phyloP scores from a whole-genome alignment of 805 yeast genomes.

The Candida succiphila region DNA sequence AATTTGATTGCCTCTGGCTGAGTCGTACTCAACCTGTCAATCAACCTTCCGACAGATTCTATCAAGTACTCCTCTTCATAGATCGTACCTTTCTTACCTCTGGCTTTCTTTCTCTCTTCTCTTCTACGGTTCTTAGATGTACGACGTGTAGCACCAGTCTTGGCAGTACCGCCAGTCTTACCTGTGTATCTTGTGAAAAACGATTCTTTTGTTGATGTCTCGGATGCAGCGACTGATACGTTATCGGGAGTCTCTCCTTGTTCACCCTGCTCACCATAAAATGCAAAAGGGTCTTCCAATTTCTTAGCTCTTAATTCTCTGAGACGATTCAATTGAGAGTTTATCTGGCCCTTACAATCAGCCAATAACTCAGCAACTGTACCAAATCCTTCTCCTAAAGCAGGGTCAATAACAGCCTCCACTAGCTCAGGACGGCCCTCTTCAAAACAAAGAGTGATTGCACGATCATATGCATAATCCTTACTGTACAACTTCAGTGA shows the following conservation, averaged over 20 bases:
- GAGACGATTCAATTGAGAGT: constrained; percentile 73
- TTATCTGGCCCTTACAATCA: constrained; percentile 83
- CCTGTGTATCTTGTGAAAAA: constrained; percentile 95
- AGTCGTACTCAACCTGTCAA: constrained; percentile 72
- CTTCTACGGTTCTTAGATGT: constrained; percentile 89
- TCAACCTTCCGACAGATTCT: constrained; percentile 76
- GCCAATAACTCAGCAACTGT: constrained; percentile 78
- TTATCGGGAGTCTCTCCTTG: constrained; percentile 79
- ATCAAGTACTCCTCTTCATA: constrained; percentile 95
- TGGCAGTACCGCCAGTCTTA: constrained; percentile 90
- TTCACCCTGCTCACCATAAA: constrained; percentile 58
- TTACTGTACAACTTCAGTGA: constrained; percentile 66
- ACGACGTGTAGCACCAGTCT: constrained; percentile 89
- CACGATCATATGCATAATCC: constrained; percentile 65
- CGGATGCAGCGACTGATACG: constrained; percentile 91
- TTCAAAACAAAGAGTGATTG: constrained; percentile 52
- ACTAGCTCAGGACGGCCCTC: constrained; percentile 36
- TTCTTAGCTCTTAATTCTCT: constrained; percentile 82
- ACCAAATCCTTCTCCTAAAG: constrained; percentile 82
- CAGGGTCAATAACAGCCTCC: constrained; percentile 55
- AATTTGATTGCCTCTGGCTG: constrained; percentile 64
- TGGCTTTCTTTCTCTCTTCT: constrained; percentile 90
- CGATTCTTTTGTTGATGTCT: constrained; percentile 85
- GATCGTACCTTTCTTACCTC: constrained; percentile 96
- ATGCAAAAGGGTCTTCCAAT: constrained; percentile 73